Percentiles rank a stretch among this genome's conserved stretches.
Evolutionary conservation across 192 early-diverging fungal species (phyloP).

Genomic region (Coemansia sp.): DNA sequence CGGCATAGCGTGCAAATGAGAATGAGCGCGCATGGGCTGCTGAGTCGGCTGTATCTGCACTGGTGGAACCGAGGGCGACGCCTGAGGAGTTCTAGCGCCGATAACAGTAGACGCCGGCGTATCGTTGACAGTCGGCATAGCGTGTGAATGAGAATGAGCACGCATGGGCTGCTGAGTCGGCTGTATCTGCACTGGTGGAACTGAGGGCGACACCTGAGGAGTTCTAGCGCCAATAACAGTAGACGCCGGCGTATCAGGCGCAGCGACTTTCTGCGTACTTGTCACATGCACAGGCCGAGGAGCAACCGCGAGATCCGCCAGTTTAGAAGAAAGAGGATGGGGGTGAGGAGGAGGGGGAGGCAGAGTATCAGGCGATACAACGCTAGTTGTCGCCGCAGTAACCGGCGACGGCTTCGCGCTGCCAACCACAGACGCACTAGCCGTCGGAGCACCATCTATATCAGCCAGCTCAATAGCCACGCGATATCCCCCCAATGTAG

Average conservation of each 20-base stretch:
- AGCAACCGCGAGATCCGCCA: neutral
- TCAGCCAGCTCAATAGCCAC: neutral
- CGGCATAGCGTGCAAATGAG: too few relatives aligned
- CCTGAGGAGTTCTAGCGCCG: neutral
- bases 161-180: neutral
- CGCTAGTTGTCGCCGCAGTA: neutral
- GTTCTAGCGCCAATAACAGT: neutral
- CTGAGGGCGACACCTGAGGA: neutral
- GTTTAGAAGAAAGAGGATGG: neutral
- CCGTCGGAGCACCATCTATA: neutral
- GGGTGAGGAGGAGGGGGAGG: neutral
- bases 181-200: neutral
- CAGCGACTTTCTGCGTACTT: neutral
- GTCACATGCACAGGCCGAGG: neutral
- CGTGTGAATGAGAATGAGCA: too few relatives aligned
- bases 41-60: too few relatives aligned
- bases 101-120: neutral
- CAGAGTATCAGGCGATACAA: neutral
- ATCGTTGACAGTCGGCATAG: too few relatives aligned
- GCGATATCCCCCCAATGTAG: neutral
- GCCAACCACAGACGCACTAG: neutral
- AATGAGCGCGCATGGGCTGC: neutral
- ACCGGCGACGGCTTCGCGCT: neutral
- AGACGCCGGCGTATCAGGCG: neutral
- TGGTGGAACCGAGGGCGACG: neutral